Evolutionary conservation across 768 basidiomycete species (phyloP).

Genomic region (Termitomyces titanicus): DNA sequence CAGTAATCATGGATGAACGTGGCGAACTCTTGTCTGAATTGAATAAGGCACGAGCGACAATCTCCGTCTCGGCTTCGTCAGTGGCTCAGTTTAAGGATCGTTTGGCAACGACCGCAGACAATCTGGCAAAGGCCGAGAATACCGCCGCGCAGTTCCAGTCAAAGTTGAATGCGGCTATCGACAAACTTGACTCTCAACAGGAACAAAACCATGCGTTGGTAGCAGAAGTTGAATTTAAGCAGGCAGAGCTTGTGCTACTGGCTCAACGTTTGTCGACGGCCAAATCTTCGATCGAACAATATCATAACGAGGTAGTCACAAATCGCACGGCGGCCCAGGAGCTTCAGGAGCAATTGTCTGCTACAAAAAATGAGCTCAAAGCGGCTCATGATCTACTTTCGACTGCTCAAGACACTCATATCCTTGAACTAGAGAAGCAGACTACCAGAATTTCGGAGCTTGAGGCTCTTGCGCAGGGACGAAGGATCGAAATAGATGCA

Average conservation of each 20-base stretch:
- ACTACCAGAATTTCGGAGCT: conserved; percentile 9
- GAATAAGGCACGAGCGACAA: conserved; percentile 8
- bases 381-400: conserved; percentile 12
- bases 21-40: conserved; percentile 3
- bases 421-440: conserved; percentile 11
- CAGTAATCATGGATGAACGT: conserved; percentile 8
- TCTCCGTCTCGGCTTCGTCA: conserved; percentile 3
- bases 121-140: conserved; percentile 1
- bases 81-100: conserved; percentile 2
- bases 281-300: conserved; percentile 9
- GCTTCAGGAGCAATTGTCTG: conserved; percentile 9
- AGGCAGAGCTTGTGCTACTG: conserved; percentile 12
- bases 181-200: conserved; percentile 9
- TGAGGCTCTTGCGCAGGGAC: conserved; percentile 1
- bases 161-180: conserved; percentile 3
- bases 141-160: conserved; percentile 6
- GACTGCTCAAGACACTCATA: conserved; percentile 6
- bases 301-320: conserved; percentile 4
- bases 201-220: conserved; percentile 9
- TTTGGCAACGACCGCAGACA: conserved; percentile 5
- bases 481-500: not conserved
- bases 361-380: conserved; percentile 2
- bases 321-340: conserved; percentile 6
- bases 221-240: conserved; percentile 2
- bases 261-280: conserved; percentile 6